These are phyloP conservation scores for Lentinus polychrous DNA, from an alignment of 1,284 basidiomycete species.

Conservation along the genomic window DNA sequence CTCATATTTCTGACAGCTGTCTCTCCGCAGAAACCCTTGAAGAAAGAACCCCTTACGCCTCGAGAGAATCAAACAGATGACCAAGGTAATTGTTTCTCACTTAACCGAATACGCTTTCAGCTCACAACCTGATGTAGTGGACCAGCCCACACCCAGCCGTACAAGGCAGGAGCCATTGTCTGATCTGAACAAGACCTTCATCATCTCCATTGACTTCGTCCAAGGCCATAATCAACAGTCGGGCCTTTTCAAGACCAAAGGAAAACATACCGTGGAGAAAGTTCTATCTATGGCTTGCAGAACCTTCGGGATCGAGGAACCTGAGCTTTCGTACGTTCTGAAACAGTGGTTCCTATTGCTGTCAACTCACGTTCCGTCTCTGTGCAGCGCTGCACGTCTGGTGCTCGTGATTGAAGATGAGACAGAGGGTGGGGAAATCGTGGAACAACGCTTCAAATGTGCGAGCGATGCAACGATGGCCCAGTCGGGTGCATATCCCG, in stretches of 20 bases:
- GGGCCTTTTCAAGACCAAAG: slow-evolving; percentile 1
- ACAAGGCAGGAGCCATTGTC: background rate
- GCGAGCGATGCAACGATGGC: background rate
- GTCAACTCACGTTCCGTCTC: background rate
- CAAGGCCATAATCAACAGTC: background rate
- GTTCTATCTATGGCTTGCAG: slow-evolving; percentile 4
- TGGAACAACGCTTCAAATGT: slow-evolving; percentile 1
- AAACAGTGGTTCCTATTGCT: background rate
- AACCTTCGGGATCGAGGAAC: background rate
- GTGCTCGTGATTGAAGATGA: background rate
- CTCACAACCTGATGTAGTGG: background rate
- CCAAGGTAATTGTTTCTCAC: background rate
- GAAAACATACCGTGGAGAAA: slow-evolving; percentile 1
- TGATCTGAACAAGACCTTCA: background rate
- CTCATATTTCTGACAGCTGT: too few species aligned
- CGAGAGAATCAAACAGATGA: background rate
- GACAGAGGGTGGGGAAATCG: background rate
- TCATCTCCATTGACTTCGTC: background rate
- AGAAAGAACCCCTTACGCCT: too few species aligned
- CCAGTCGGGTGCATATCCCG: background rate
- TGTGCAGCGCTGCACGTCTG: background rate
- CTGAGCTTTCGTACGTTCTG: too few species aligned
- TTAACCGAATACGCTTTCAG: background rate
- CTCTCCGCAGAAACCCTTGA: too few species aligned
- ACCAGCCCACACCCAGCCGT: background rate